Evolutionary conservation across 306 rosid species (phyloP).

Genomic region (Quercus glauca): DNA sequence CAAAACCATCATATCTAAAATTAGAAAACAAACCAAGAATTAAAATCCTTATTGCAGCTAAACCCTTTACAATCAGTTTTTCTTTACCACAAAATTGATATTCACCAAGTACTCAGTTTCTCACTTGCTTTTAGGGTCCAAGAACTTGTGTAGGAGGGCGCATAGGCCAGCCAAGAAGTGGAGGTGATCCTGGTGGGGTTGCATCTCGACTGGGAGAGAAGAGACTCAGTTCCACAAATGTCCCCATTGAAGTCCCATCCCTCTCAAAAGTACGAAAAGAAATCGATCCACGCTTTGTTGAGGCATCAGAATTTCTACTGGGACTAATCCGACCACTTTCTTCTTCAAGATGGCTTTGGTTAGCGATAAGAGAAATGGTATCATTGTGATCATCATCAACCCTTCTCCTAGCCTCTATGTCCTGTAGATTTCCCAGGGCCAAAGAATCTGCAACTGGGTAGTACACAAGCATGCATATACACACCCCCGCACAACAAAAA

Average conservation of each 20-base stretch:
- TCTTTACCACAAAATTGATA: slow-evolving; percentile 82
- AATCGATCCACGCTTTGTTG: slow-evolving; percentile 82
- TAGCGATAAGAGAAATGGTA: slow-evolving; percentile 70
- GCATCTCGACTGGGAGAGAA: slow-evolving; percentile 77
- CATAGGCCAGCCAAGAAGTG: slow-evolving; percentile 88
- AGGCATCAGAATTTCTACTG: slow-evolving; percentile 63
- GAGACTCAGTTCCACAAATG: slow-evolving; percentile 89
- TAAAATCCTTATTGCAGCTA: slow-evolving; percentile 65
- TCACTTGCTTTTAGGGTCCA: slow-evolving; percentile 41
- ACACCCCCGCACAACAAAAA: slow-evolving; percentile 74
- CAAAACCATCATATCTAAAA: slow-evolving; percentile 59
- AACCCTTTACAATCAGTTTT: slow-evolving; percentile 87
- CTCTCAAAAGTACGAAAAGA: slow-evolving; percentile 70
- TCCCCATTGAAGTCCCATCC: slow-evolving; percentile 59
- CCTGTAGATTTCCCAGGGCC: slow-evolving; percentile 78
- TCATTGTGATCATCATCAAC: slow-evolving; percentile 60
- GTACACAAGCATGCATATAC: slow-evolving; percentile 92
- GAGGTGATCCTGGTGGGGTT: slow-evolving; percentile 81
- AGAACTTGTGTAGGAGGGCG: slow-evolving; percentile 42
- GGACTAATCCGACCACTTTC: slow-evolving; percentile 60
- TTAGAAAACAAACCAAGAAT: slow-evolving; percentile 52
- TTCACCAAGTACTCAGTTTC: slow-evolving; percentile 44
- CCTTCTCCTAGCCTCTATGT: slow-evolving; percentile 73
- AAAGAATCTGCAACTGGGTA: slow-evolving; percentile 91
- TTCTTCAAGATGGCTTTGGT: slow-evolving; percentile 61